Evolutionary conservation across 495 filamentous ascomycete genomes (phyloP).

Genomic region (Aspergillus taichungensis): DNA sequence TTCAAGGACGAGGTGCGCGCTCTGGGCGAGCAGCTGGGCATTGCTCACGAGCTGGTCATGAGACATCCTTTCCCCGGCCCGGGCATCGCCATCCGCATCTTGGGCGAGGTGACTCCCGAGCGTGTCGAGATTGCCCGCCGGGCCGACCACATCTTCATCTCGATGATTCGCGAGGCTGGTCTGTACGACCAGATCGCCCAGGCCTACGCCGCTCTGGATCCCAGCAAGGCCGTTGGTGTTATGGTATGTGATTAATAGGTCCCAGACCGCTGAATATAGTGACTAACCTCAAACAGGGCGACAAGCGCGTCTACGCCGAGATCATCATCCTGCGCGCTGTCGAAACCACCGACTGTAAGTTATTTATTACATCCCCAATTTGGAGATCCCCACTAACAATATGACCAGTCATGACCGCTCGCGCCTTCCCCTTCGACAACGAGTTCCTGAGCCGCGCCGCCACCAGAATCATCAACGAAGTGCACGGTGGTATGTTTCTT

Average conservation of each 20-base stretch:
- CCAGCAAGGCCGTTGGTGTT: slow-evolving; percentile 64
- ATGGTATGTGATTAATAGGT: slow-evolving; percentile 27
- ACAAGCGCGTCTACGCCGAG: slow-evolving; percentile 54
- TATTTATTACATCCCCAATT: too few relatives aligned
- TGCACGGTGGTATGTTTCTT: slow-evolving; percentile 42
- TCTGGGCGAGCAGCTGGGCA: slow-evolving; percentile 69
- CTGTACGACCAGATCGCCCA: slow-evolving; percentile 76
- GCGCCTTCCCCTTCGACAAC: slow-evolving; percentile 55
- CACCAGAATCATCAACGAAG: slow-evolving; percentile 75
- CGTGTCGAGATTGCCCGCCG: slow-evolving; percentile 70
- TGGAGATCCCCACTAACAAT: too few relatives aligned
- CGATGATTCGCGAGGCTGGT: slow-evolving; percentile 74
- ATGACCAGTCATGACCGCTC: slow-evolving; percentile 59
- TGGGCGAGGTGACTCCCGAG: slow-evolving; percentile 79
- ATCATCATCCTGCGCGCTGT: slow-evolving; percentile 64
- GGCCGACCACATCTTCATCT: slow-evolving; percentile 80
- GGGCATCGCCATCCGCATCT: slow-evolving; percentile 80
- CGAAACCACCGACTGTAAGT: slow-evolving; percentile 54
- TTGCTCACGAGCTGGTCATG: slow-evolving; percentile 69
- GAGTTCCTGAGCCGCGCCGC: slow-evolving; percentile 61
- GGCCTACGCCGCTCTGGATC: slow-evolving; percentile 74
- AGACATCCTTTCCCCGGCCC: slow-evolving; percentile 80
- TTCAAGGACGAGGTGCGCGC: slow-evolving; percentile 75
- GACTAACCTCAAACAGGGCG: slow-evolving; percentile 40
- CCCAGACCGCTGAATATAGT: too few relatives aligned